These are phyloP conservation scores for Xylaria hypoxylon DNA, from an alignment of 2,329 filamentous ascomycete genomes.

Conservation along the genomic window DNA sequence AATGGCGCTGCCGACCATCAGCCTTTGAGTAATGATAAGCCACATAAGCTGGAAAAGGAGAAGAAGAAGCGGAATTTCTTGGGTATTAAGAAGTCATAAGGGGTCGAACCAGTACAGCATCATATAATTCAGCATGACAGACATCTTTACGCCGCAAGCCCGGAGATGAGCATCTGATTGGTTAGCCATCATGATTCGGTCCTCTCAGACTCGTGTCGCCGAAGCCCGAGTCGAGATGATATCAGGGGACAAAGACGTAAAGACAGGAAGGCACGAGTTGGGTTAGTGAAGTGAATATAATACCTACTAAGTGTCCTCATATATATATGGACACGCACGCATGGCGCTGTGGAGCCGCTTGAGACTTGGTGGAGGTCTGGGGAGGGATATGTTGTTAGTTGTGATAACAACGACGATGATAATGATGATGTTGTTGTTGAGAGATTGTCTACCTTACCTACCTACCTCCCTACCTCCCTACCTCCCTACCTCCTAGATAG, in stretches of 20 bases:
- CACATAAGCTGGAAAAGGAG: conserved; percentile 64
- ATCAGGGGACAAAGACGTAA: not conserved
- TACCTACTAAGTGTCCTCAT: not conserved
- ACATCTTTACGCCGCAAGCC: not conserved
- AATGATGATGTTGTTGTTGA: conserved; percentile 14
- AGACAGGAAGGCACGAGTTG: not conserved
- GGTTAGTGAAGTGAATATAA: not conserved
- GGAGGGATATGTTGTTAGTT: conserved; percentile 12
- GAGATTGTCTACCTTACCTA: conserved; percentile 3
- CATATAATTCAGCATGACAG: conserved; percentile 1
- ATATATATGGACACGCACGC: conserved; percentile 18
- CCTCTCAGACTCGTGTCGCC: not conserved
- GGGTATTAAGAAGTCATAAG: conserved; percentile 65
- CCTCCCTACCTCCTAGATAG: not conserved
- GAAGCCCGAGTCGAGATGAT: not conserved
- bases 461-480: not conserved
- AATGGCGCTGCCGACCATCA: conserved; percentile 43
- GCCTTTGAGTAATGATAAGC: conserved; percentile 51
- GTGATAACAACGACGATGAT: conserved; percentile 14
- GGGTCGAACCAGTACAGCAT: not conserved
- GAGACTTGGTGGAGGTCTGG: not conserved
- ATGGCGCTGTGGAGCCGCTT: conserved; percentile 22
- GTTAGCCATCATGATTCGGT: conserved; percentile 6
- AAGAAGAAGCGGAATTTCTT: conserved; percentile 72
- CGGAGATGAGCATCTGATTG: conserved; percentile 3